A percentile compares a stretch with the other conserved stretches of the same genome.
These are phyloP conservation scores for Penstemon newberryi DNA, from an alignment of 257 asterid genomes.

Conservation along the genomic window DNA sequence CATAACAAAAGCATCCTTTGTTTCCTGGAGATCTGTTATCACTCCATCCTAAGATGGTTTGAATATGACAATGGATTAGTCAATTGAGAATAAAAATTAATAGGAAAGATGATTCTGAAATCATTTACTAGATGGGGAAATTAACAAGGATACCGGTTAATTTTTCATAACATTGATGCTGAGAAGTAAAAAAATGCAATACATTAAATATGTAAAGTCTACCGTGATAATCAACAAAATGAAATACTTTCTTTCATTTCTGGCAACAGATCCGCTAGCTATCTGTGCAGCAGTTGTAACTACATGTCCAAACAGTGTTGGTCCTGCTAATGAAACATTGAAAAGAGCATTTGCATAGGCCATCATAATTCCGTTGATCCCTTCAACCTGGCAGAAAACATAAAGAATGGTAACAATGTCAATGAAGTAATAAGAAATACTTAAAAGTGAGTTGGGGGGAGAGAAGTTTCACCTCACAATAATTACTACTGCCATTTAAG, in stretches of 20 bases:
- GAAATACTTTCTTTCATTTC: slow-evolving; percentile 71
- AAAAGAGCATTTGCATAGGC: slow-evolving; percentile 85
- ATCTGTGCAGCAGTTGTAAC: slow-evolving; percentile 81
- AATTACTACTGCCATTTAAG: slow-evolving; percentile 84
- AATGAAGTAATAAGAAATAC: slow-evolving; percentile 9
- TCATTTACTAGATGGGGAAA: background rate
- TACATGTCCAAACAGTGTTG: slow-evolving; percentile 90
- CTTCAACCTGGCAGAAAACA: slow-evolving; percentile 69
- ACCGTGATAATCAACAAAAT: slow-evolving; percentile 91
- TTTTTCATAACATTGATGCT: slow-evolving; percentile 1
- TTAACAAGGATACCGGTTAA: slow-evolving; percentile 19
- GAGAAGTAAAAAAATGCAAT: slow-evolving; percentile 20
- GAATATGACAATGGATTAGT: background rate
- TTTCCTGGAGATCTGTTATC: slow-evolving; percentile 96
- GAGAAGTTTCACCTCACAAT: slow-evolving; percentile 67
- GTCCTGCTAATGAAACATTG: slow-evolving; percentile 96
- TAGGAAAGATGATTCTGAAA: slow-evolving; percentile 6
- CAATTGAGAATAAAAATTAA: slow-evolving; percentile 17
- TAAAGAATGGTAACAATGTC: slow-evolving; percentile 20
- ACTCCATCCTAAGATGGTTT: slow-evolving; percentile 77
- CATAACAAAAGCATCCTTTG: slow-evolving; percentile 86
- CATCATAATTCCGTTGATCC: slow-evolving; percentile 81
- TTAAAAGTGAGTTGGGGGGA: slow-evolving; percentile 2
- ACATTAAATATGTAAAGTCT: slow-evolving; percentile 23
- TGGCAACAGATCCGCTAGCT: slow-evolving; percentile 80